These are phyloP conservation scores for Sungouiozyma intestinalis DNA, from an alignment of 805 yeast species.

Conservation along the genomic window DNA sequence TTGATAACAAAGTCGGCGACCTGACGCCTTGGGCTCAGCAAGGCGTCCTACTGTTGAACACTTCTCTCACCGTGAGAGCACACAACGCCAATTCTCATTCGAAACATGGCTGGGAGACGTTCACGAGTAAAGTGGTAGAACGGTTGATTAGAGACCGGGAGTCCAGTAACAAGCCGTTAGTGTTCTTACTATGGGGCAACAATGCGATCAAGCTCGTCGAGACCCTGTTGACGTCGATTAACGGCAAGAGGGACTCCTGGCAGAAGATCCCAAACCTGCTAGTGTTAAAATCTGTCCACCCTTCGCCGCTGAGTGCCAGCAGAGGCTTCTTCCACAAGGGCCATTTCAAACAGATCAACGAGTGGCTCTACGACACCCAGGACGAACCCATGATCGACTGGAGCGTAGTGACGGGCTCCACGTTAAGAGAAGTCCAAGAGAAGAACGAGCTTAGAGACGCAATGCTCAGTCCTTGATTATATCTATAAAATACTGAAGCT, in stretches of 20 bases:
- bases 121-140: constrained; percentile 64
- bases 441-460: constrained; percentile 5
- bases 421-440: constrained; percentile 15
- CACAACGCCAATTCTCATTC: constrained; percentile 92
- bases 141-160: constrained; percentile 41
- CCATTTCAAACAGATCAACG: constrained; percentile 68
- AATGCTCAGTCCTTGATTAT: not conserved
- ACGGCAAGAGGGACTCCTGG: constrained; percentile 9
- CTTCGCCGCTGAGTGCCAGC: constrained; percentile 87
- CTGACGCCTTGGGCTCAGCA: constrained; percentile 75
- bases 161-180: constrained; percentile 41
- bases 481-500: not conserved
- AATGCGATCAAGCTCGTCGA: constrained; percentile 60
- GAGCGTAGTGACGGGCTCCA: constrained; percentile 34
- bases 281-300: constrained; percentile 74
- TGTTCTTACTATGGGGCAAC: constrained; percentile 72
- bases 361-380: constrained; percentile 47
- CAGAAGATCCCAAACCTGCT: constrained; percentile 27
- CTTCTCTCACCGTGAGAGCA: constrained; percentile 84
- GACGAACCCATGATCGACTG: constrained; percentile 50
- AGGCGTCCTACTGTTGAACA: constrained; percentile 81
- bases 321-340: constrained; percentile 67
- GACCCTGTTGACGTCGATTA: constrained; percentile 20
- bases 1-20: constrained; percentile 42
- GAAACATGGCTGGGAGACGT: constrained; percentile 82